Conservation (phyloP, 2,329 filamentous ascomycete species). For the Claviceps humidiphila region DNA sequence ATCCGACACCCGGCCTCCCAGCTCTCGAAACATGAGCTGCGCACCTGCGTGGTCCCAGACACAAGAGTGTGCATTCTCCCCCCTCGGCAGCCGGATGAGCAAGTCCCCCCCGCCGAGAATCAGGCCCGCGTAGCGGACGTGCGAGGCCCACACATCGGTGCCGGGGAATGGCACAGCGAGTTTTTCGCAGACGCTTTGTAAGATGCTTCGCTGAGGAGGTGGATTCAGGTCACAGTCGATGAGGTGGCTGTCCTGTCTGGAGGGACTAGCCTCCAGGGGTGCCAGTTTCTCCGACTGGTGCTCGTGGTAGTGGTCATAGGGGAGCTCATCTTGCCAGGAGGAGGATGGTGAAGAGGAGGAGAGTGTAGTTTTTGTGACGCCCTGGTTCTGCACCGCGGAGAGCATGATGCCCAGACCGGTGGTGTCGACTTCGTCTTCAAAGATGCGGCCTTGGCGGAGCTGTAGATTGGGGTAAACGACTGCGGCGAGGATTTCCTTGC, state of each 20-base stretch:
- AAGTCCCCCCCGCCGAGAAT: constrained; percentile 23
- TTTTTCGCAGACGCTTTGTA: constrained; percentile 15
- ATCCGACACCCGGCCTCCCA: constrained; percentile 40
- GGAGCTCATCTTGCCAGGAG: constrained; percentile 2
- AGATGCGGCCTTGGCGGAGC: constrained; percentile 22
- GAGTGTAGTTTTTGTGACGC: constrained; percentile 17
- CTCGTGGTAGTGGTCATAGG: constrained; percentile 7
- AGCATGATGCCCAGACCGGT: constrained; percentile 23
- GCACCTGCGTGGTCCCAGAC: constrained; percentile 45
- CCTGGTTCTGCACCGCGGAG: constrained; percentile 19
- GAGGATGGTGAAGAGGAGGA: not conserved
- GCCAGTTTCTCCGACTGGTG: constrained; percentile 7
- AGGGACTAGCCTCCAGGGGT: constrained; percentile 1
- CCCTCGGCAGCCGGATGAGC: constrained; percentile 19
- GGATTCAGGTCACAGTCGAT: constrained; percentile 21
- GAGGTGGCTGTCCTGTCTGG: constrained; percentile 12
- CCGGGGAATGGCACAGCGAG: constrained; percentile 21
- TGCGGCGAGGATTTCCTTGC: constrained; percentile 43
- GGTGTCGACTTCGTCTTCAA: constrained; percentile 19
- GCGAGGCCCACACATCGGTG: constrained; percentile 26
- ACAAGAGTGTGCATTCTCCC: constrained; percentile 12
- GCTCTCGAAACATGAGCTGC: constrained; percentile 42
- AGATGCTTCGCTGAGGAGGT: constrained; percentile 19
- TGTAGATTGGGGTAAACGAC: constrained; percentile 47
- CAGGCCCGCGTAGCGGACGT: constrained; percentile 25